Evolutionary conservation across 331 rosid genomes (phyloP), one percentile per base, ranked within the genome.

Genomic region (Acacia pycnantha): DNA sequence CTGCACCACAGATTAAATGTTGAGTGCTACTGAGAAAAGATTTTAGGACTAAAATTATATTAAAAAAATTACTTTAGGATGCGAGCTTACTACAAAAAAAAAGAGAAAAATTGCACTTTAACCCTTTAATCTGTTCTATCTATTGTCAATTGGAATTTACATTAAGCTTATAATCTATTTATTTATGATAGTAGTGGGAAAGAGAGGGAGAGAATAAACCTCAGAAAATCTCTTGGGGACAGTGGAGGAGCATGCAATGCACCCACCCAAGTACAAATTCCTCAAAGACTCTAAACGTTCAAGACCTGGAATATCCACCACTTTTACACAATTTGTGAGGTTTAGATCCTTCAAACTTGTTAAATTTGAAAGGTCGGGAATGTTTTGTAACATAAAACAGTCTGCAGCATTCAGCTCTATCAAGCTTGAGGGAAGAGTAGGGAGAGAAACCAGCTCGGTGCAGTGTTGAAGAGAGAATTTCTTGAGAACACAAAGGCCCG

Each of bases 381-480:
- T 75, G 27, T 61, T 84, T 75, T 88, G 91, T 54, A 90, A 75
- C 62, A 87, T 62, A 24, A 27, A 81, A 37, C 93, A 91, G 80
- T 89, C 79, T 33, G 88, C 87, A 81, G 74, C 83, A 29, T 88
- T 76, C 47, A 92, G 58, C 83, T 24, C 29, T 31, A 69, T 13
- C 89, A 92, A 82, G 81, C 92, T 88, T 14, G 97, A 83, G 70
- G 97, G 94, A 88, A 89, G 92, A 40, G 86, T 70, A 31, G 97
- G 97, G 16, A 93, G 84, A 78, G 88, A 83, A 70, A 48, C 78
- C 73, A 92, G 88, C 54, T 87, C 59, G 12, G 43, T 72, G 78
- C 93, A 92, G 9, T 83, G 68, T 22, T 77, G 33, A 75, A 90
- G 75, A 5, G 4, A 0, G 67, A 92, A 93, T 1, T n/a, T 12